Conservation (phyloP, 768 basidiomycete genomes). For the Nidularia pulvinata region DNA sequence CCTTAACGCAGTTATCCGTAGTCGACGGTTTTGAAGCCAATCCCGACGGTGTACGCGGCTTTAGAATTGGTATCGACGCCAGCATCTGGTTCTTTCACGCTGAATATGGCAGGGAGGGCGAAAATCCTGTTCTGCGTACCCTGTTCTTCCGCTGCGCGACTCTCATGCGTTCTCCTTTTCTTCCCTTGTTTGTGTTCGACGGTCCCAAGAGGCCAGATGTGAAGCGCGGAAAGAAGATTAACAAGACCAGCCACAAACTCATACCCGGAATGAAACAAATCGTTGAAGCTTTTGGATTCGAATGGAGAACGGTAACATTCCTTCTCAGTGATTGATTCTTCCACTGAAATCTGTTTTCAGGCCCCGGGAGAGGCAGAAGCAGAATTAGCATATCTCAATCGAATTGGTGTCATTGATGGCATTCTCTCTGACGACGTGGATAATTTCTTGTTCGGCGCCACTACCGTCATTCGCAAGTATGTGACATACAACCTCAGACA, state of each 20-base stretch:
- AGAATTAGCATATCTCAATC: slow-evolving; percentile 86
- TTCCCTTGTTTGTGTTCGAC: slow-evolving; percentile 93
- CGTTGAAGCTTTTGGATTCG: slow-evolving; percentile 79
- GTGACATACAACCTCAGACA: slow-evolving; percentile 15
- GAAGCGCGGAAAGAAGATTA: slow-evolving; percentile 78
- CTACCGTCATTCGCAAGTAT: slow-evolving; percentile 83
- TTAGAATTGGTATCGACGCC: slow-evolving; percentile 86
- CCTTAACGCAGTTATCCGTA: slow-evolving; percentile 76
- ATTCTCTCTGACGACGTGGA: slow-evolving; percentile 94
- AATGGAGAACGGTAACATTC: slow-evolving; percentile 61
- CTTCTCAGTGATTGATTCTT: slow-evolving; percentile 3
- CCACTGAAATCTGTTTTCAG: slow-evolving; percentile 31
- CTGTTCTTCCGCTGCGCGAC: slow-evolving; percentile 84
- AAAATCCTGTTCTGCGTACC: slow-evolving; percentile 85
- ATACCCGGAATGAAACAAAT: slow-evolving; percentile 78
- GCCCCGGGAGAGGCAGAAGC: slow-evolving; percentile 97
- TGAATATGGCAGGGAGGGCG: slow-evolving; percentile 73
- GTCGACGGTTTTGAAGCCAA: slow-evolving; percentile 76
- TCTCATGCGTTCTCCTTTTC: slow-evolving; percentile 75
- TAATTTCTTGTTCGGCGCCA: slow-evolving; percentile 88
- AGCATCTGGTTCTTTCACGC: slow-evolving; percentile 87
- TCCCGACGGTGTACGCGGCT: slow-evolving; percentile 63
- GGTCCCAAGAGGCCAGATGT: slow-evolving; percentile 81
- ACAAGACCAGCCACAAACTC: slow-evolving; percentile 61
- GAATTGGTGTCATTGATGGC: slow-evolving; percentile 82